Evolutionary conservation across 139 green algal genomes (phyloP).

Genomic region (Chlorella sp.): DNA sequence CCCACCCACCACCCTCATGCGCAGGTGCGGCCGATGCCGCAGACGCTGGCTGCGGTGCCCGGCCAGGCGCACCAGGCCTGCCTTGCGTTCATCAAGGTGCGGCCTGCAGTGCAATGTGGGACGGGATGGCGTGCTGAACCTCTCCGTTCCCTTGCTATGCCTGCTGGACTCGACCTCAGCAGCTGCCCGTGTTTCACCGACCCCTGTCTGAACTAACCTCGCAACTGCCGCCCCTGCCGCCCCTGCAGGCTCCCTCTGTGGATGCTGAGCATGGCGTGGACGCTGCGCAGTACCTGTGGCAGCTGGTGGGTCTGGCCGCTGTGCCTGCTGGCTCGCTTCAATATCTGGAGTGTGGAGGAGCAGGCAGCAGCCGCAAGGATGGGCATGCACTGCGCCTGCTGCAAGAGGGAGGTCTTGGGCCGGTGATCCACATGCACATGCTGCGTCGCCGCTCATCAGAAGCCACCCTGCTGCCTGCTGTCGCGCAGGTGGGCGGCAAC

Average conservation of each 20-base stretch:
- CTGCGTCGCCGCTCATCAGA: too few species aligned
- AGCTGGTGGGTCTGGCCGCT: conserved; percentile 30
- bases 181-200: too few species aligned
- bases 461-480: too few species aligned
- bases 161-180: background rate
- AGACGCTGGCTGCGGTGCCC: conserved; percentile 76
- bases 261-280: conserved; percentile 73
- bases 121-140: background rate
- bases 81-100: conserved; percentile 71
- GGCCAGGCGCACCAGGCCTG: conserved; percentile 64
- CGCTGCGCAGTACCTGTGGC: conserved; percentile 54
- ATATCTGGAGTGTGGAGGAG: too few species aligned
- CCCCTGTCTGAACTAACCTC: too few species aligned
- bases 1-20: background rate
- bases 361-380: too few species aligned
- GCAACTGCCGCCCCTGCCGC: background rate
- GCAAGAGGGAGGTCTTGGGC: too few species aligned
- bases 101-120: conserved; percentile 39
- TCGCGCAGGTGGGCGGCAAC: conserved; percentile 28
- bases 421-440: too few species aligned
- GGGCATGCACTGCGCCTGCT: too few species aligned
- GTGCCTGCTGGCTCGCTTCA: too few species aligned
- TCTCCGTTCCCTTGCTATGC: background rate
- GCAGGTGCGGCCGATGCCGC: conserved; percentile 69
- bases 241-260: conserved; percentile 52